Percentiles rank a stretch among this genome's conserved stretches.
Conservation (phyloP, 2,329 filamentous ascomycete genomes). For the Paraphaeosphaeria sporulosa region DNA sequence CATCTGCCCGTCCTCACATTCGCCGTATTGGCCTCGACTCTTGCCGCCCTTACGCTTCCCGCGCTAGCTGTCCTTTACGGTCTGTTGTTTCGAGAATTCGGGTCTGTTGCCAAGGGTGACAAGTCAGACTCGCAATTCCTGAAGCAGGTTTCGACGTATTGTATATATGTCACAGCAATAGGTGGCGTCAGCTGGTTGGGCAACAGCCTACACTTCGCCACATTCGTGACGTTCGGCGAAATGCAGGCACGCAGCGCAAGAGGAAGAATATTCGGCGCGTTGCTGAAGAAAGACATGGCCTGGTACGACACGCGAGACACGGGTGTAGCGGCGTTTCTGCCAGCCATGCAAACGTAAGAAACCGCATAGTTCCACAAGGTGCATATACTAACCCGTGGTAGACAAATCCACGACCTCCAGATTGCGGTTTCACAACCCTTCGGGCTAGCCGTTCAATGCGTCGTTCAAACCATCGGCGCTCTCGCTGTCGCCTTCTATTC, state of each 20-base stretch:
- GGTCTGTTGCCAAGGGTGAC: constrained; percentile 67
- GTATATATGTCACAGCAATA: constrained; percentile 68
- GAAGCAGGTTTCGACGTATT: constrained; percentile 64
- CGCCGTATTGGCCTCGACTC: constrained; percentile 64
- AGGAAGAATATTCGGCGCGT: constrained; percentile 68
- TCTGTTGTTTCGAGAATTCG: constrained; percentile 75
- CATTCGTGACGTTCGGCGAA: constrained; percentile 83
- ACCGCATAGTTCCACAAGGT: constrained; percentile 16
- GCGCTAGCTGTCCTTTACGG: constrained; percentile 75
- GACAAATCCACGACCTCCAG: constrained; percentile 84
- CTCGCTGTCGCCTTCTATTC: constrained; percentile 76
- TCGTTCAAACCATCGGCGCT: constrained; percentile 70
- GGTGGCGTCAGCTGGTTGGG: constrained; percentile 72
- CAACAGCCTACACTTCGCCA: constrained; percentile 70
- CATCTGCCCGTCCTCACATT: constrained; percentile 64
- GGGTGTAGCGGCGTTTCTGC: constrained; percentile 75
- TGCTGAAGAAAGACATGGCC: constrained; percentile 76
- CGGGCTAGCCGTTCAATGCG: constrained; percentile 71
- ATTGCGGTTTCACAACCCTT: constrained; percentile 80
- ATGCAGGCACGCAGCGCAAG: constrained; percentile 75
- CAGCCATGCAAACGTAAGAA: constrained; percentile 75
- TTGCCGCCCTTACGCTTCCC: constrained; percentile 70
- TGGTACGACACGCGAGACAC: constrained; percentile 83
- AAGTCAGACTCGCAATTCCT: constrained; percentile 62
- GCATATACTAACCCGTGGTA: constrained; percentile 49